These are phyloP conservation scores for Larix sibirica DNA, from an alignment of 83 land plant genomes.

Conservation along the genomic window DNA sequence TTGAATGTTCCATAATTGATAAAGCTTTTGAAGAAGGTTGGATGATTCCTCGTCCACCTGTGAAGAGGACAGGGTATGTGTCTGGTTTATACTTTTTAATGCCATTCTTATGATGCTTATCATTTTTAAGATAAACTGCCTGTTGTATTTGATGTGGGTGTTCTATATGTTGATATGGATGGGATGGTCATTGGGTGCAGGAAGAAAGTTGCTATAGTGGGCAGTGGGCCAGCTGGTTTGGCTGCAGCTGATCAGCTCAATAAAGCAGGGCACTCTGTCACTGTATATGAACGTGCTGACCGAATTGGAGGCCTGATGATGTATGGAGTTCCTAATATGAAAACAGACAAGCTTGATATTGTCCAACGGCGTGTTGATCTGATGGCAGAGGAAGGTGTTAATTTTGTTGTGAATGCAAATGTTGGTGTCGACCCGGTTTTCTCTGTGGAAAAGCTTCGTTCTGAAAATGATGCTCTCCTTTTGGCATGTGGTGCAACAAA, in stretches of 20 bases:
- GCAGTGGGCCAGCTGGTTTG: constrained; percentile 98
- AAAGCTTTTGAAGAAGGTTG: constrained; percentile 97
- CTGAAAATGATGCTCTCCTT: constrained; percentile 80
- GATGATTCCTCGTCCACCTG: constrained; percentile 98
- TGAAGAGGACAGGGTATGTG: constrained; percentile 82
- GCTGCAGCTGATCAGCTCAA: constrained; percentile 99
- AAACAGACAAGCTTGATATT: constrained; percentile 87
- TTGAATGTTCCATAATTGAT: constrained; percentile 96
- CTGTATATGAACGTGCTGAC: constrained; percentile 96
- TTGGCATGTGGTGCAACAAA: constrained; percentile 98
- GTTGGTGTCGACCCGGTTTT: constrained; percentile 82
- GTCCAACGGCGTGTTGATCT: constrained; percentile 94
- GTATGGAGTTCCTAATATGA: constrained; percentile 99
- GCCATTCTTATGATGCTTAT: background rate
- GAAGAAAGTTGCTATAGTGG: constrained; percentile 88
- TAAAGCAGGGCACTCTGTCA: constrained; percentile 87
- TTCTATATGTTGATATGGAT: background rate
- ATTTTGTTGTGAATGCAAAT: constrained; percentile 91
- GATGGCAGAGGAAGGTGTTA: constrained; percentile 89
- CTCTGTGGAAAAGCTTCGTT: constrained; percentile 72
- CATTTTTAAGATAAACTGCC: background rate
- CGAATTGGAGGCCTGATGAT: constrained; percentile 99
- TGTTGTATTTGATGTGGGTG: background rate
- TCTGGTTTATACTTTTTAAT: background rate
- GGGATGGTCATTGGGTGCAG: constrained; percentile 41